phyloP scores from a whole-genome alignment of 331 rosid species.

The Malus hybrid region DNA sequence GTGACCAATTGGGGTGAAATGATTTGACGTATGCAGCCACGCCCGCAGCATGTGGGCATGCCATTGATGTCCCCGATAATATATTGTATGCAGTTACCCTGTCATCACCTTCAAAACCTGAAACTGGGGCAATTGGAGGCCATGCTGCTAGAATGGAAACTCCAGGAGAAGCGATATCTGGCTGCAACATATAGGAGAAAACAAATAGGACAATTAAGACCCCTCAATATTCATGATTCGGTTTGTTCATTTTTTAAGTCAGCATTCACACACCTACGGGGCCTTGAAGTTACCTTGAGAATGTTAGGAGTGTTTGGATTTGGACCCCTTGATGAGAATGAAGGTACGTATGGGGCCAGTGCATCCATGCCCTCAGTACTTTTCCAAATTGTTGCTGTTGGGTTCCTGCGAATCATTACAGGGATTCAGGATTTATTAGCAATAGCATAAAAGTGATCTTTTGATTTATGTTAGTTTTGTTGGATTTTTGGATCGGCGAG shows the following conservation, averaged over 20 bases:
- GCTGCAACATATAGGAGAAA: background rate
- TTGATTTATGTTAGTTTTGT: too few species aligned
- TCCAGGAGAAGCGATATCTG: constrained; percentile 19
- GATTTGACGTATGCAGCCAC: constrained; percentile 17
- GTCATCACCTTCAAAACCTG: background rate
- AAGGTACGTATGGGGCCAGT: constrained; percentile 26
- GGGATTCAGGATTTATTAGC: background rate
- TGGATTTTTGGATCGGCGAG: too few species aligned
- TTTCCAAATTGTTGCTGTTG: constrained; percentile 40
- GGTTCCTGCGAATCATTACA: constrained; percentile 11
- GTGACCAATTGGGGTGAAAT: constrained; percentile 25
- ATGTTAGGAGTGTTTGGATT: constrained; percentile 23
- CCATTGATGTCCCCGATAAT: constrained; percentile 18
- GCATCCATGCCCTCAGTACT: constrained; percentile 18
- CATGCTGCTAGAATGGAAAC: constrained; percentile 13
- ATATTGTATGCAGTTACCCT: background rate
- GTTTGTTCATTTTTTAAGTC: too few species aligned
- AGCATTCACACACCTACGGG: too few species aligned
- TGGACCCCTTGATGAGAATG: constrained; percentile 53
- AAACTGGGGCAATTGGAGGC: background rate
- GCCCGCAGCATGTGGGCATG: constrained; percentile 15
- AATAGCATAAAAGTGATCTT: too few species aligned
- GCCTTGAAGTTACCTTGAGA: constrained; percentile 30
- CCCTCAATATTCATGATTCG: background rate
- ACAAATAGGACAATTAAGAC: background rate